Conservation (phyloP, 2,329 filamentous ascomycete species). For the Colletotrichum incanum region DNA sequence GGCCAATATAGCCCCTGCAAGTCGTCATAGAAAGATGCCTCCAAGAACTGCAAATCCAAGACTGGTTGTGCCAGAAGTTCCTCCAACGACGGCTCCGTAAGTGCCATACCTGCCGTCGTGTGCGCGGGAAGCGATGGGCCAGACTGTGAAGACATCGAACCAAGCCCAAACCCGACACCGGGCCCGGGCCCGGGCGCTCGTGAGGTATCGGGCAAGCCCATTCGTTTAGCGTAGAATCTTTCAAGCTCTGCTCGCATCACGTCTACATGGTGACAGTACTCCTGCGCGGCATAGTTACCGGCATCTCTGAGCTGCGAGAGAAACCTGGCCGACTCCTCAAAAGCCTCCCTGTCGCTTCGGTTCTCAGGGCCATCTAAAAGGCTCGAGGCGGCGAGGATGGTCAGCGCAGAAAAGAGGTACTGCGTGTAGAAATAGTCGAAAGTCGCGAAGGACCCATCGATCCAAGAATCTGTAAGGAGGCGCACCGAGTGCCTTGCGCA, state of each 20-base stretch:
- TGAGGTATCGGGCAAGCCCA: not conserved
- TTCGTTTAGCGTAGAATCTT: slow-evolving; percentile 22
- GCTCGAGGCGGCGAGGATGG: slow-evolving; percentile 61
- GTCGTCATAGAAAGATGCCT: slow-evolving; percentile 45
- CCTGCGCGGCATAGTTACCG: slow-evolving; percentile 59
- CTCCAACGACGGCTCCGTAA: slow-evolving; percentile 55
- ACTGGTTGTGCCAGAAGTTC: slow-evolving; percentile 53
- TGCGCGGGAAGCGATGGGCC: slow-evolving; percentile 17
- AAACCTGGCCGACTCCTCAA: slow-evolving; percentile 56
- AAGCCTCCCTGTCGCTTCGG: slow-evolving; percentile 55
- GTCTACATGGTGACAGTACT: slow-evolving; percentile 59
- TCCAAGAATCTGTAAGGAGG: slow-evolving; percentile 61
- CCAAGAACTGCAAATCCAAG: slow-evolving; percentile 53
- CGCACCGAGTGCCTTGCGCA: slow-evolving; percentile 61
- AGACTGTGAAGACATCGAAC: not conserved
- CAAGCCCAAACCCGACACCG: not conserved
- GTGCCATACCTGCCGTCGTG: slow-evolving; percentile 53
- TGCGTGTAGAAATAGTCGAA: slow-evolving; percentile 64
- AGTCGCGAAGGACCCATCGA: slow-evolving; percentile 61
- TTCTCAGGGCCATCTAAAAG: slow-evolving; percentile 51
- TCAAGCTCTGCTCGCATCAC: slow-evolving; percentile 47
- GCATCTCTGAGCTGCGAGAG: slow-evolving; percentile 56
- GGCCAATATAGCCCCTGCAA: slow-evolving; percentile 45
- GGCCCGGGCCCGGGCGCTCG: not conserved
- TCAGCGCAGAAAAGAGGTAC: slow-evolving; percentile 63